These are phyloP conservation scores for Abelmoschus esculentus DNA, from an alignment of 345 rosid genomes.

Conservation along the genomic window DNA sequence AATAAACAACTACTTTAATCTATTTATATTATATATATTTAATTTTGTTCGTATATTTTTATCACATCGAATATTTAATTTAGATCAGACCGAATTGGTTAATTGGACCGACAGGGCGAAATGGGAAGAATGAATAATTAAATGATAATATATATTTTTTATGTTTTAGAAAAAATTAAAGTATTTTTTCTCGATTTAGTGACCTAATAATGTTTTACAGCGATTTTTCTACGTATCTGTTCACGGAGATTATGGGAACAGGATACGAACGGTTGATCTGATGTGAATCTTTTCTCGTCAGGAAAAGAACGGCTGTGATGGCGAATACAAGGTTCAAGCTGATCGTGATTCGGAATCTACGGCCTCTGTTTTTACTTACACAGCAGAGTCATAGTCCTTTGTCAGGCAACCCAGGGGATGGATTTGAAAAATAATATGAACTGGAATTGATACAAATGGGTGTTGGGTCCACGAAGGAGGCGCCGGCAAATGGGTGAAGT, in stretches of 20 bases:
- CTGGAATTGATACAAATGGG: constrained; percentile 2
- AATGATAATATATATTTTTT: too few species aligned
- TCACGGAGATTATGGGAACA: too few species aligned
- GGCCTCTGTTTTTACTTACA: neutral
- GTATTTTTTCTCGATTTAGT: too few species aligned
- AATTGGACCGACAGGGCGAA: neutral
- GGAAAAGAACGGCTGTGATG: neutral
- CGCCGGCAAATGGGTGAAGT: neutral
- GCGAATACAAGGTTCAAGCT: neutral
- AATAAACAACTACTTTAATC: too few species aligned
- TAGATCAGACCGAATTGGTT: too few species aligned
- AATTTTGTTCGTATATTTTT: too few species aligned
- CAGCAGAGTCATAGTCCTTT: neutral
- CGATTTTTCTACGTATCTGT: too few species aligned
- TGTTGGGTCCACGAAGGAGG: constrained; percentile 21
- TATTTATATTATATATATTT: too few species aligned
- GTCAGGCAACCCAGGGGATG: neutral
- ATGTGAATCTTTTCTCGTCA: neutral
- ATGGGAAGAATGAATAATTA: neutral
- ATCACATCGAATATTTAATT: too few species aligned
- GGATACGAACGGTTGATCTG: neutral
- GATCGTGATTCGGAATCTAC: neutral
- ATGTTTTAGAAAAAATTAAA: too few species aligned
- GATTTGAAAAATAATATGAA: constrained; percentile 10
- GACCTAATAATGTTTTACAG: too few species aligned